Base-by-base conservation (phyloP, 768 basidiomycete genomes). In the Tylopilus plumbeoviolaceoides region DNA sequence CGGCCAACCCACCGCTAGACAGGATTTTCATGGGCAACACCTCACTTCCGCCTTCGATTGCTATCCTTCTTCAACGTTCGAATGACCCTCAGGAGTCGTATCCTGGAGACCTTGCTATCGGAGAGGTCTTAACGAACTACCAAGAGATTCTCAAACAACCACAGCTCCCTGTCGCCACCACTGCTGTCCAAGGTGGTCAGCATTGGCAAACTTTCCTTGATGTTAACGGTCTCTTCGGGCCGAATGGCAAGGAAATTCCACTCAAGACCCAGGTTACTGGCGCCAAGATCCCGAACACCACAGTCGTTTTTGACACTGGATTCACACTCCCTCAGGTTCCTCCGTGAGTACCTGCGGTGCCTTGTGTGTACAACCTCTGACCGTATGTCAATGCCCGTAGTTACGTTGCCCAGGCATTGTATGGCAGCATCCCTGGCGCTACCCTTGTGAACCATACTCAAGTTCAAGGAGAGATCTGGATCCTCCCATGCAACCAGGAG, bases 131-230 rank as follows among this genome's bases (percentile, higher is more conserved):
- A 7, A 54, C 74, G 0, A 74, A 77, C 7, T 83, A 77, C 61
- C 65, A 72, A 39, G 71, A 68, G 27, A 72, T 91, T 51, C 70
- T 74, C 12, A 67, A 70, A 30, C 76, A 84, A 58, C 76, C 81
- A 3, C 74, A 75, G 55, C 74, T 85, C 27, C 56, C 73, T 10
- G 81, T 89, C 36, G 70, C 75, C 2, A 55, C 62, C 15, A 67
- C 77, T 6, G 57, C 73, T 18, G 56, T 69, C 3, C 46, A 62
- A 4, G 71, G 67, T 15, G 71, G 77, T 50, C 86, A 87, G 62
- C 84, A 89, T 58, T 87, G 85, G 73, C 81, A 83, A 57, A 71
- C 82, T 0, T 67, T 84, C 23, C 73, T 87, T 8, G 88, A 89
- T 57, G 66, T 73, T 11, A 70, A 85, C 55, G 83, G 82, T 1